Evolutionary conservation across 345 rosid species (phyloP), one percentile per base, ranked within the genome.

Genomic region (Streptanthus diversifolius): DNA sequence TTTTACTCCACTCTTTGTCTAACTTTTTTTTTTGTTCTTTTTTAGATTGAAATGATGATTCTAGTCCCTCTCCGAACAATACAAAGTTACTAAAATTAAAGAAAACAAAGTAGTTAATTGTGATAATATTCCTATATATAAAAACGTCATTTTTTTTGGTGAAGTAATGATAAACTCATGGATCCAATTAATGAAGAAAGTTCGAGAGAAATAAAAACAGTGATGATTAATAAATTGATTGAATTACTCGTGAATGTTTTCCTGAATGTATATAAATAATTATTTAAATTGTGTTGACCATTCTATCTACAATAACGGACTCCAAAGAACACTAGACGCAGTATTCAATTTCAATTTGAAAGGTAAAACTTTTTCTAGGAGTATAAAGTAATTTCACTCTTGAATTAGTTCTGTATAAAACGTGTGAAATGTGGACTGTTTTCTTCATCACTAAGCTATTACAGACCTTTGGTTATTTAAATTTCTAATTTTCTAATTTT

Each of bases 361-460:
- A 66, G 45, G 53, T 21, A 60, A 1, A 67, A 60, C 30, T n/a
- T 61, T 39, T 61, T 3, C 3, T 22, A 35, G 2, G 37, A 36
- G 8, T 21, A 53, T 39, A 49, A 37, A 68, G 14, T 19, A 44
- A 19, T 67, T 5, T 33, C 21, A 44, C 43, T 40, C 41, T 41
- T 68, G 49, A 52, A 30, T 67, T 11, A 15, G 25, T 37, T 19
- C 4, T 53, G 29, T 6, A 15, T 39, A 39, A 47, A 68, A 75
- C 63, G 70, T 75, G 65, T 68, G 48, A 61, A 68, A 75, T 68
- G 6, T 68, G 49, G 52, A 61, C 3, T 61, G 74, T 14, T 73
- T 75, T 40, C 79, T 75, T 75, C 79, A 17, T 61, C 74, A 24
- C 65, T 75, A 75, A 75, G 79, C 29, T 68, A 68, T 60, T 41